Evolutionary conservation across 495 filamentous ascomycete species (phyloP), one percentile per base, ranked within the genome.

Genomic region (Entonaema liquescens): DNA sequence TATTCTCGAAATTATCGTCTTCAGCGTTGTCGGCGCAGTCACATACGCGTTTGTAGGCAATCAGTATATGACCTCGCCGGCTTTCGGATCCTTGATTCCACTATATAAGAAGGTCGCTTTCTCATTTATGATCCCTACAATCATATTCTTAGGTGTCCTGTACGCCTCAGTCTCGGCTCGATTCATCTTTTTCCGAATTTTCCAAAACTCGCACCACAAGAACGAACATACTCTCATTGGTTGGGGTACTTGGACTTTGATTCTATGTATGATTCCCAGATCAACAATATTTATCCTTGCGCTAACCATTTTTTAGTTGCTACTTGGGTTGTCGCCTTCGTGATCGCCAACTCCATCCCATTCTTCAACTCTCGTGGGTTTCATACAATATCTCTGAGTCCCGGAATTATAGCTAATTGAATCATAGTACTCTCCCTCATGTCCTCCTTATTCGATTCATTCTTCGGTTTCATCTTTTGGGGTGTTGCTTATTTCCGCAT

Each of bases 401-500:
- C 5, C 0, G 15, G 5, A 11, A 26, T 2, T 13, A n/a, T 25
- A 19, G 19, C 67, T 77, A 38, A 76, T 64, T 5, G 12, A 11
- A 47, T 2, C 36, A n/a, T 5, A 83, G 81, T 97, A 36, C 83
- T 95, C 9, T 90, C 90, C 7, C 86, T 97, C 58, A 94, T 96
- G 92, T 94, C 92, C 69, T 92, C 92, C 17, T 86, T 97, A 13
- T 97, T 97, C 72, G 93, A 97, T 78, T 93, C 91, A 25, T 96
- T 95, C 82, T 97, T 97, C 67, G 93, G 93, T 17, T 97, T 95
- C 81, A 95, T 96, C 73, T 97, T 95, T 85, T 97, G 93, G 93
- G 93, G 93, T 29, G 87, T 92, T 4, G 93, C 93, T 1, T 97
- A 95, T 76, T 84, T 95, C 67, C 88, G 92, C 31, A 94, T 97